Conservation (phyloP, 257 asterid genomes). For the Echites panduratus region DNA sequence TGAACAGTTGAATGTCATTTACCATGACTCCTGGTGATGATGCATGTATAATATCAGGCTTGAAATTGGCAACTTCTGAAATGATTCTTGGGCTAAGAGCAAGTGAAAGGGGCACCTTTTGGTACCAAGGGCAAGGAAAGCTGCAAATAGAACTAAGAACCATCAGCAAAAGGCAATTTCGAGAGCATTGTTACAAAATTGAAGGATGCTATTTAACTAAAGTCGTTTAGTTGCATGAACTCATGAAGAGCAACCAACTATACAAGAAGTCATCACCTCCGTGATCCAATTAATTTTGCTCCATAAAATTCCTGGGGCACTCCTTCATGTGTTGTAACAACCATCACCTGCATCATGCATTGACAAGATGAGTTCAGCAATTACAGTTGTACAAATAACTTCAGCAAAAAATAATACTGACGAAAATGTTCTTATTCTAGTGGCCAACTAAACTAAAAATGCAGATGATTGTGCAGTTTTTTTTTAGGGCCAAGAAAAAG, state of each 20-base stretch:
- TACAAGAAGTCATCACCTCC: constrained; percentile 42
- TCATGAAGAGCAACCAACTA: background rate
- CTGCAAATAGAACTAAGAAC: constrained; percentile 36
- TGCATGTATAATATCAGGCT: constrained; percentile 97
- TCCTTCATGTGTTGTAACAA: constrained; percentile 98
- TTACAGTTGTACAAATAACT: background rate
- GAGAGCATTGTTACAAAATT: background rate
- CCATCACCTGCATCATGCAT: constrained; percentile 69
- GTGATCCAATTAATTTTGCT: constrained; percentile 87
- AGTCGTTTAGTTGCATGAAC: background rate
- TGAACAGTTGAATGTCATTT: constrained; percentile 11
- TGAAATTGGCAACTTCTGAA: constrained; percentile 83
- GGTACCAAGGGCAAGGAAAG: constrained; percentile 91
- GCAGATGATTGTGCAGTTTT: background rate
- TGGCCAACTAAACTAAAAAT: background rate
- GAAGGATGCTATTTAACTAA: background rate
- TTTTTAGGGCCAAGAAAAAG: too few species aligned
- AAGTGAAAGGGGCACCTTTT: constrained; percentile 84
- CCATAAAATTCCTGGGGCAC: constrained; percentile 94
- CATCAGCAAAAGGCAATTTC: constrained; percentile 11
- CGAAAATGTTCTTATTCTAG: background rate
- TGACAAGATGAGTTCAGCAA: constrained; percentile 16
- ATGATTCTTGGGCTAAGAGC: constrained; percentile 99
- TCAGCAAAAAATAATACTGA: background rate
- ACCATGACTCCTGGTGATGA: constrained; percentile 99